Conservation (phyloP, 176 grass and related monocot genomes). For the Luzula sylvatica region DNA sequence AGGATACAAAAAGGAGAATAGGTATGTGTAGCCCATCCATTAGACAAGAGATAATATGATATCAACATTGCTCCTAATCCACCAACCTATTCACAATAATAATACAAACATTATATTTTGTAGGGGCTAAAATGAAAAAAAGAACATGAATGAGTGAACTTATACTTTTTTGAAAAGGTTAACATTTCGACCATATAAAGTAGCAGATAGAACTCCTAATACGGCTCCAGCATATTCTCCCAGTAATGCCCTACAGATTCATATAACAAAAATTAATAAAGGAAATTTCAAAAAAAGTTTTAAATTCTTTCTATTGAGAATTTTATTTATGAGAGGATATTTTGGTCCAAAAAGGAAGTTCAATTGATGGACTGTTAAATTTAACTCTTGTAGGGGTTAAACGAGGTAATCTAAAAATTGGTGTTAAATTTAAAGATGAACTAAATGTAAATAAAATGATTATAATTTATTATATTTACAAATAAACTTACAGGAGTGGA, state of each 20-base stretch:
- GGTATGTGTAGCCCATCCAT: slow-evolving; percentile 78
- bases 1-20: slow-evolving; percentile 92
- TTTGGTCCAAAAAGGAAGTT: too few species aligned
- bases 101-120: not conserved
- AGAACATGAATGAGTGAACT: not conserved
- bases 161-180: slow-evolving; percentile 85
- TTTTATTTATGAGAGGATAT: too few species aligned
- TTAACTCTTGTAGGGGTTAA: too few species aligned
- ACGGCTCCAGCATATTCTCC: slow-evolving; percentile 92
- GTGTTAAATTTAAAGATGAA: not conserved
- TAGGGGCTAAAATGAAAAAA: too few species aligned
- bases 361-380: too few species aligned
- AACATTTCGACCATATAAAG: slow-evolving; percentile 84
- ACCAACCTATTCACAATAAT: slow-evolving; percentile 46
- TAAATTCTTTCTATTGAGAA: too few species aligned
- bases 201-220: slow-evolving; percentile 92
- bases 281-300: not conserved
- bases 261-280: slow-evolving; percentile 28
- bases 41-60: slow-evolving; percentile 84
- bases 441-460: slow-evolving; percentile 2
- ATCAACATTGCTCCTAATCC: slow-evolving; percentile 86
- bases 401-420: too few species aligned
- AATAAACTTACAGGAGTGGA: slow-evolving; percentile 71
- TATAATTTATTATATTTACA: not conserved
- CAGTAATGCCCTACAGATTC: slow-evolving; percentile 58